Percentiles rank a stretch among this genome's conserved stretches.
Evolutionary conservation across 495 filamentous ascomycete species (phyloP).

Genomic region (Parachaetomium inaequale): DNA sequence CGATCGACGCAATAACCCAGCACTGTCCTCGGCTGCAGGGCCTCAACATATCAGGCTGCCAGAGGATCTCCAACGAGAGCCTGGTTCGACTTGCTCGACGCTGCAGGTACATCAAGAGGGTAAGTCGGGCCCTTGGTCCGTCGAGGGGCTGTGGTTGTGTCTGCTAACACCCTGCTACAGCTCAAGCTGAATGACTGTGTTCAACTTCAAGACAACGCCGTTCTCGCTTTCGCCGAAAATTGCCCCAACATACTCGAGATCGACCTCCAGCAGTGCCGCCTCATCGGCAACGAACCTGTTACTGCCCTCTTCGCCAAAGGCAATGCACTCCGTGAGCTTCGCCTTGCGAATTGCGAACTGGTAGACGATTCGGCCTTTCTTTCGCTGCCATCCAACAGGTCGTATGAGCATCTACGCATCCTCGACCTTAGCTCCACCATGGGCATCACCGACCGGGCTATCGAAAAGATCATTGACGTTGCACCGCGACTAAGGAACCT

Average conservation of each 20-base stretch:
- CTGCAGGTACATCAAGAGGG: constrained; percentile 83
- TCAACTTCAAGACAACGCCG: constrained; percentile 72
- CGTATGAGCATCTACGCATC: constrained; percentile 83
- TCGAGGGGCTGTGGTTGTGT: not conserved
- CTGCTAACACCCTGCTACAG: constrained; percentile 47
- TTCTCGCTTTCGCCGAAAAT: constrained; percentile 79
- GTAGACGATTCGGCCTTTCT: constrained; percentile 85
- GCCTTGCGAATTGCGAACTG: constrained; percentile 75
- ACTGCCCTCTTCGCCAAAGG: constrained; percentile 72
- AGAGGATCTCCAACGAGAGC: constrained; percentile 77
- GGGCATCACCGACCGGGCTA: constrained; percentile 75
- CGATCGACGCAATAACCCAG: constrained; percentile 72
- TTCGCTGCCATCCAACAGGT: constrained; percentile 62
- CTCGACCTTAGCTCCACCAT: constrained; percentile 88
- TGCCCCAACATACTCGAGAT: constrained; percentile 94
- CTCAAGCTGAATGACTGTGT: constrained; percentile 90
- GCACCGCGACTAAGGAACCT: constrained; percentile 89
- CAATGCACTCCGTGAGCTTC: constrained; percentile 79
- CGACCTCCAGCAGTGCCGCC: constrained; percentile 82
- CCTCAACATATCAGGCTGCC: constrained; percentile 86
- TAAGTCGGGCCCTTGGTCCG: constrained; percentile 41
- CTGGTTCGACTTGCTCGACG: constrained; percentile 75
- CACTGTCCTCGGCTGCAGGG: constrained; percentile 86
- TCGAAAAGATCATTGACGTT: constrained; percentile 78
- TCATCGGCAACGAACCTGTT: constrained; percentile 75